Conservation (phyloP, 148 eudicot species). For the Bassia scoparia region DNA sequence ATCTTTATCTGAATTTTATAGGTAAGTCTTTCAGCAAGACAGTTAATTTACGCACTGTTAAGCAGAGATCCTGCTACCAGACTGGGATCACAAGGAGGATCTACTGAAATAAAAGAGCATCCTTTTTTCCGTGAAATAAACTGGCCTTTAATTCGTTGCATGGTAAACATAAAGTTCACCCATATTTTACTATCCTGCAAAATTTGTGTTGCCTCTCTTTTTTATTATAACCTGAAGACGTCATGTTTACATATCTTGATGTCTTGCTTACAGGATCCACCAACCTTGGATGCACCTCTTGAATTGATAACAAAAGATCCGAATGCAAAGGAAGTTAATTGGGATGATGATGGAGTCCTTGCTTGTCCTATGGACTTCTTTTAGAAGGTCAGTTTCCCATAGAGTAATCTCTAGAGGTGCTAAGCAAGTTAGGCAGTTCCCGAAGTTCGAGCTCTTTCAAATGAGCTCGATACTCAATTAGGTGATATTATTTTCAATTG, state of each 20-base stretch:
- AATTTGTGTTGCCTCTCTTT: background rate
- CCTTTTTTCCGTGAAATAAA: constrained; percentile 79
- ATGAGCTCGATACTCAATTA: too few relatives aligned
- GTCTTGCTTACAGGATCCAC: constrained; percentile 55
- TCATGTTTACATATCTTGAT: constrained; percentile 8
- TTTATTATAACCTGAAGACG: background rate
- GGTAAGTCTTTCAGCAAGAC: constrained; percentile 86
- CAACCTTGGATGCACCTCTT: constrained; percentile 77
- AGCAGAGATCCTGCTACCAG: constrained; percentile 84
- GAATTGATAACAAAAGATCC: constrained; percentile 57
- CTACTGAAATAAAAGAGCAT: constrained; percentile 78
- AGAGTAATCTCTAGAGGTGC: too few relatives aligned
- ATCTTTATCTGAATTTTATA: constrained; percentile 31
- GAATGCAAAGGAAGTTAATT: constrained; percentile 46
- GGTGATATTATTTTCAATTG: too few relatives aligned
- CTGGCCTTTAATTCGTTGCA: constrained; percentile 96
- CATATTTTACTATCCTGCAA: background rate
- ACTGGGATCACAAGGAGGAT: constrained; percentile 73
- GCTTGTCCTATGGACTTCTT: constrained; percentile 55
- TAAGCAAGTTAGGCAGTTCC: too few relatives aligned
- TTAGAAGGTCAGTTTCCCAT: constrained; percentile 41
- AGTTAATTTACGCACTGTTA: constrained; percentile 70
- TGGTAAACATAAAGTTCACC: constrained; percentile 59
- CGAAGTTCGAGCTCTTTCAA: too few relatives aligned
- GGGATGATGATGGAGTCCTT: constrained; percentile 88